Conservation (phyloP, 257 asterid species). For the Solanum bulbocastanum region DNA sequence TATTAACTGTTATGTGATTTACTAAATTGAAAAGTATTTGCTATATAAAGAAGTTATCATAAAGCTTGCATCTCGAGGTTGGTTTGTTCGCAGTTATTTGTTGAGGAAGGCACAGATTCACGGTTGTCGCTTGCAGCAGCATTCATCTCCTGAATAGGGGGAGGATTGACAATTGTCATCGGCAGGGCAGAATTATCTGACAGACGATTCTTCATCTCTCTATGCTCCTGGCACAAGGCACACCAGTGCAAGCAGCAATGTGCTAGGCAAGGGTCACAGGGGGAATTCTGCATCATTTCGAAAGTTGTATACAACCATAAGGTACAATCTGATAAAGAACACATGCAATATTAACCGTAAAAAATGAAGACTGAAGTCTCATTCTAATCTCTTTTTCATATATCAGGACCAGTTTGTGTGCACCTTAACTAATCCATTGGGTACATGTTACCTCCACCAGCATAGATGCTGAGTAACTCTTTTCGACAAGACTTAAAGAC, state of each 20-base stretch:
- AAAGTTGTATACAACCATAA: neutral
- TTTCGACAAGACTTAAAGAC: neutral
- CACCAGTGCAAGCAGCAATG: slow-evolving; percentile 17
- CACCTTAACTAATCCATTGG: neutral
- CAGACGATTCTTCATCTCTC: slow-evolving; percentile 7
- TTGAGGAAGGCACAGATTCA: neutral
- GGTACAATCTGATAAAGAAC: neutral
- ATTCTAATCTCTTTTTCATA: neutral
- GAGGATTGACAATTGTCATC: slow-evolving; percentile 10
- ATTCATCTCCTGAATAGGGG: slow-evolving; percentile 13
- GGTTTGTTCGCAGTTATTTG: neutral
- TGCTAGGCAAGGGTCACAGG: slow-evolving; percentile 9
- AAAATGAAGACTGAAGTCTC: neutral
- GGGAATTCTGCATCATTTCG: slow-evolving; percentile 1
- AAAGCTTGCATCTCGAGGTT: slow-evolving; percentile 1
- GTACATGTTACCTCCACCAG: neutral
- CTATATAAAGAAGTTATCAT: neutral
- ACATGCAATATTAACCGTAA: neutral
- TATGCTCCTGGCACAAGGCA: slow-evolving; percentile 15
- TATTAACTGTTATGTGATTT: neutral
- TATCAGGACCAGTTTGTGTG: neutral
- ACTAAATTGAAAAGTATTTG: neutral
- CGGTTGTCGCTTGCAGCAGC: neutral
- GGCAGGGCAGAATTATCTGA: neutral
- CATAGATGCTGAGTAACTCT: neutral